Evolutionary conservation across 1,139 yeast genomes (phyloP), one percentile per base, ranked within the genome.

Genomic region (Taphrina populina): DNA sequence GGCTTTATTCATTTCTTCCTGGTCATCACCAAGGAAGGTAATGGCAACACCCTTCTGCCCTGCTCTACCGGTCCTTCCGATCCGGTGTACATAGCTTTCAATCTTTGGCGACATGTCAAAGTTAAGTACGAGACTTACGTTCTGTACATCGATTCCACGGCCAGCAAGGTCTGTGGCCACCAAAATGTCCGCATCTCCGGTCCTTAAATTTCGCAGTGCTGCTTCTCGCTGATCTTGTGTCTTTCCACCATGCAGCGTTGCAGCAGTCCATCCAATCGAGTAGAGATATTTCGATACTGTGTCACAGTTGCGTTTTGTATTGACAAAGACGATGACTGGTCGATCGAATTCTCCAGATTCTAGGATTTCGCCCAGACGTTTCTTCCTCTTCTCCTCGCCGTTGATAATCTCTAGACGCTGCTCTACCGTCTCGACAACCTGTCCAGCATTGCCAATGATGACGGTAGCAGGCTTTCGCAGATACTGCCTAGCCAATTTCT

Each of bases 121-220:
- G 68, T 92, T 92, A 13, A 90, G 70, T 5, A 92, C 97, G 41
- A 90, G 69, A 0, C 94, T 79, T 7, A 92, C 95, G 64, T 86
- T 79, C 0, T 92, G 84, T 15, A 92, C 82, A 70, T 92, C 97
- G 59, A 92, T 82, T 70, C 98, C 98, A 73, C 98, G 81, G 3
- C 96, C 95, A 1, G 97, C 97, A 53, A 92, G 90, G 66, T 92
- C 96, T 0, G 98, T 92, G 8, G 96, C 96, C 29, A 92, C 83
- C 49, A 92, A 72, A 8, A 87, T 73, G 55, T 80, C 81, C 1
- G 81, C 79, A 26, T 74, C 72, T 26, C 88, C 86, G 10, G 74
- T 66, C 56, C 82, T 77, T 67, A 92, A 79, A 36, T 81, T 79
- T 17, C 74, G 73, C 43, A 92, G 75, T 0, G 95, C 84, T n/a